Percentiles rank a stretch among this genome's conserved stretches.
phyloP scores from a whole-genome alignment of 1,284 basidiomycete genomes.

The Agroathelia rolfsii region DNA sequence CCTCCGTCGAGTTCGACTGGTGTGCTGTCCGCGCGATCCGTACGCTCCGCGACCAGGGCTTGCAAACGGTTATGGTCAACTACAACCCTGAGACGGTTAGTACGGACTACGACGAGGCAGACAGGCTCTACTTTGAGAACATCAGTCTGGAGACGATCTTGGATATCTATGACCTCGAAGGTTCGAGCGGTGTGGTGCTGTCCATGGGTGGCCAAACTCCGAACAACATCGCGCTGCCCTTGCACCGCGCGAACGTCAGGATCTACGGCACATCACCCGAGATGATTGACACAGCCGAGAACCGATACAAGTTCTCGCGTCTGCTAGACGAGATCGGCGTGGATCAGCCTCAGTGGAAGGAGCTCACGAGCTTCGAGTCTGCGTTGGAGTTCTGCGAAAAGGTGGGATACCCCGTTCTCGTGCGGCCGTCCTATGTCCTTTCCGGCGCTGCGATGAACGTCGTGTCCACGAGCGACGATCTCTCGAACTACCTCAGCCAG shows the following conservation, averaged over 20 bases:
- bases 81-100: constrained; percentile 99
- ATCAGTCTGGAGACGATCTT: constrained; percentile 97
- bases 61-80: constrained; percentile 98
- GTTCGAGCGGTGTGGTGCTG: constrained; percentile 88
- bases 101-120: constrained; percentile 99
- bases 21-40: constrained; percentile 97
- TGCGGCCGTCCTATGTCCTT: constrained; percentile 94
- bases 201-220: constrained; percentile 95
- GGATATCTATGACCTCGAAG: constrained; percentile 99
- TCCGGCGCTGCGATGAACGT: constrained; percentile 99
- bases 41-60: constrained; percentile 84
- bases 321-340: constrained; percentile 92
- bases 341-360: constrained; percentile 95
- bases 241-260: constrained; percentile 86
- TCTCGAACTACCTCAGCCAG: constrained; percentile 89
- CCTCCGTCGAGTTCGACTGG: constrained; percentile 99
- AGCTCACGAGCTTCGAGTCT: constrained; percentile 81
- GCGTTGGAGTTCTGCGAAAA: constrained; percentile 88
- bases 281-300: constrained; percentile 95
- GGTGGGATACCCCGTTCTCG: constrained; percentile 91
- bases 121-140: constrained; percentile 97
- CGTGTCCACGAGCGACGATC: constrained; percentile 82
- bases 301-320: constrained; percentile 98
- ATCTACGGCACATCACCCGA: constrained; percentile 95
- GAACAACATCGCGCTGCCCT: constrained; percentile 95